phyloP scores from a whole-genome alignment of 140 eudicot species.

The Erigeron philadelphicus region DNA sequence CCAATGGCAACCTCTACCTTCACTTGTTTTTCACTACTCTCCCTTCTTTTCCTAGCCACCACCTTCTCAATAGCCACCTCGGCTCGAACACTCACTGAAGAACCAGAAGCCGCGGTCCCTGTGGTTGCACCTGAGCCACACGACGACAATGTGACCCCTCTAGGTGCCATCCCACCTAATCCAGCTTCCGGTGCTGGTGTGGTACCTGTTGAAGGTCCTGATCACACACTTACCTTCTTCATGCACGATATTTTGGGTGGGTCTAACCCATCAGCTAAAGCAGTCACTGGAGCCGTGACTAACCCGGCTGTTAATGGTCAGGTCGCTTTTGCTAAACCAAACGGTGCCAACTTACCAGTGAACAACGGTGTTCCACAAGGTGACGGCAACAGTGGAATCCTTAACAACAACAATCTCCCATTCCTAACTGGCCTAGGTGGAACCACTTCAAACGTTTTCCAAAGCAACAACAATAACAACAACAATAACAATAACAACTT shows the following conservation, averaged over 20 bases:
- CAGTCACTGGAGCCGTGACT: conserved; percentile 60
- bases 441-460: conserved; percentile 35
- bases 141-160: conserved; percentile 27
- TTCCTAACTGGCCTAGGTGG: conserved; percentile 71
- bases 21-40: conserved; percentile 28
- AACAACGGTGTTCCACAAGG: conserved; percentile 50
- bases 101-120: conserved; percentile 26
- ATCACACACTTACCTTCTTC: conserved; percentile 53
- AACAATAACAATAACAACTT: conserved; percentile 42
- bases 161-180: conserved; percentile 32
- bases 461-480: conserved; percentile 37
- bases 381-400: conserved; percentile 40
- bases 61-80: conserved; percentile 34
- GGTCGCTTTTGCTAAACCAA: conserved; percentile 70
- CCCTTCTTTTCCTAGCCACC: conserved; percentile 40
- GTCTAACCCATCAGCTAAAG: conserved; percentile 61
- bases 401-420: conserved; percentile 64
- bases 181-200: conserved; percentile 28
- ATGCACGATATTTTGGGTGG: conserved; percentile 87
- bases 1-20: conserved; percentile 32
- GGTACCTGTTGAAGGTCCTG: conserved; percentile 30
- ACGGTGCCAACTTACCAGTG: conserved; percentile 52
- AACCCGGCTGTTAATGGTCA: conserved; percentile 63
- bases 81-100: conserved; percentile 50
- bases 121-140: conserved; percentile 23